These are phyloP conservation scores for Anacardium occidentale DNA, from an alignment of 345 rosid species.

Conservation along the genomic window DNA sequence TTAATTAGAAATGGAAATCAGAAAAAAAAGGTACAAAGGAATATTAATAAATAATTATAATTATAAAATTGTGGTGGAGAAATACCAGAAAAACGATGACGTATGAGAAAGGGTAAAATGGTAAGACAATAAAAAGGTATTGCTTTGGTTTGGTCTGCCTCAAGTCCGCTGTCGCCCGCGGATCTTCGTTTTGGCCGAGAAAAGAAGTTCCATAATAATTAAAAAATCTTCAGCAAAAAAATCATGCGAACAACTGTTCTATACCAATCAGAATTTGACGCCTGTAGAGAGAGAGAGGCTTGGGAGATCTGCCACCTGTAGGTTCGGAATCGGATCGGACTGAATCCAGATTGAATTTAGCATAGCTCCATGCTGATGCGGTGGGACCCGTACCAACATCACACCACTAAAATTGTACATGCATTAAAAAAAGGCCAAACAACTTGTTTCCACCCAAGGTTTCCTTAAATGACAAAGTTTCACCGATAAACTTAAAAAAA, in stretches of 20 bases:
- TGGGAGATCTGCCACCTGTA: constrained; percentile 24
- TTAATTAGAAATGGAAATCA: background rate
- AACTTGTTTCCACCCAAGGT: too few relatives aligned
- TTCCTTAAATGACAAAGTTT: too few relatives aligned
- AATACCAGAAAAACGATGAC: constrained; percentile 5
- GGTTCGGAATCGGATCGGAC: constrained; percentile 17
- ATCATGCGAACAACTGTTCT: constrained; percentile 32
- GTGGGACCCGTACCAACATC: constrained; percentile 15
- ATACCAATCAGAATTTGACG: background rate
- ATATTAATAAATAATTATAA: background rate
- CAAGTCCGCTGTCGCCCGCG: constrained; percentile 15
- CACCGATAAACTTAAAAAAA: too few relatives aligned
- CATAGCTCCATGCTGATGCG: background rate
- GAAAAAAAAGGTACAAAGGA: background rate
- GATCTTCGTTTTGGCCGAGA: constrained; percentile 42
- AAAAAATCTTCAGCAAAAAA: constrained; percentile 21
- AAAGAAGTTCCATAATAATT: constrained; percentile 24
- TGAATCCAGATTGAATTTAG: background rate
- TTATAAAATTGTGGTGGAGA: background rate
- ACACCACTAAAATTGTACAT: background rate
- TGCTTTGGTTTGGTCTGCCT: constrained; percentile 12
- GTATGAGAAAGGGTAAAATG: background rate
- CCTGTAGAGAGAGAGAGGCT: constrained; percentile 24
- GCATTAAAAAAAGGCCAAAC: background rate
- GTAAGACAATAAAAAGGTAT: background rate